phyloP scores from a whole-genome alignment of 208 protist genomes.

The Wallacemonas sp. region DNA sequence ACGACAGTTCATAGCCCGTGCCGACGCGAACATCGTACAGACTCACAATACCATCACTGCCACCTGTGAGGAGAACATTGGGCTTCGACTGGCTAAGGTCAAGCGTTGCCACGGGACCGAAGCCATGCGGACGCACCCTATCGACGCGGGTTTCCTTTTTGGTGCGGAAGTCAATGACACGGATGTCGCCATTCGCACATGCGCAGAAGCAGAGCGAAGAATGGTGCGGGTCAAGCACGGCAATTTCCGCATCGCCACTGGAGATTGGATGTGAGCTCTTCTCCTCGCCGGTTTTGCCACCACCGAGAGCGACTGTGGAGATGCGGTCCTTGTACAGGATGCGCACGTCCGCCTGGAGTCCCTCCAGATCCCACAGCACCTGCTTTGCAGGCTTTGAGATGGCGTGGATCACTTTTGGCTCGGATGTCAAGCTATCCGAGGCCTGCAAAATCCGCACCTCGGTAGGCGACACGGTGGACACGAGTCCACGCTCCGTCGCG shows the following conservation, averaged over 20 bases:
- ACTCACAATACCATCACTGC: conserved; percentile 68
- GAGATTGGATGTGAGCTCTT: conserved; percentile 27
- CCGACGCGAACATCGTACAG: conserved; percentile 68
- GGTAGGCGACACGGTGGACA: conserved; percentile 37
- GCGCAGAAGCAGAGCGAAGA: conserved; percentile 53
- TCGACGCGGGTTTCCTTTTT: conserved; percentile 40
- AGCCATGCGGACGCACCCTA: conserved; percentile 49
- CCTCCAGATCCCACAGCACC: conserved; percentile 81
- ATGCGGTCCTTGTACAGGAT: conserved; percentile 32
- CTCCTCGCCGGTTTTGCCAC: conserved; percentile 41
- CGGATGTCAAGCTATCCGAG: conserved; percentile 35
- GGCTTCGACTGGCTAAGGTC: conserved; percentile 69
- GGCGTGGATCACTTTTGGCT: conserved; percentile 38
- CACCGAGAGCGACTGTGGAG: conserved; percentile 31
- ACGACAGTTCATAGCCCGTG: conserved; percentile 26
- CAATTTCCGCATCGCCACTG: conserved; percentile 30
- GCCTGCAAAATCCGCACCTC: conserved; percentile 38
- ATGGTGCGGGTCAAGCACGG: conserved; percentile 76
- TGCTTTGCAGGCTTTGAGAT: conserved; percentile 29
- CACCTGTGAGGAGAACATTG: conserved; percentile 62
- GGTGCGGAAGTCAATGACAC: conserved; percentile 60
- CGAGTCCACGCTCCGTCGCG: conserved; percentile 34
- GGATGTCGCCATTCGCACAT: conserved; percentile 40
- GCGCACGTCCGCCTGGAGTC: conserved; percentile 68
- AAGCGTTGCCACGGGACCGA: conserved; percentile 42